Percentiles rank a stretch among this genome's conserved stretches.
Evolutionary conservation across 805 yeast genomes (phyloP).

Genomic region (Kuraishia floccosa): DNA sequence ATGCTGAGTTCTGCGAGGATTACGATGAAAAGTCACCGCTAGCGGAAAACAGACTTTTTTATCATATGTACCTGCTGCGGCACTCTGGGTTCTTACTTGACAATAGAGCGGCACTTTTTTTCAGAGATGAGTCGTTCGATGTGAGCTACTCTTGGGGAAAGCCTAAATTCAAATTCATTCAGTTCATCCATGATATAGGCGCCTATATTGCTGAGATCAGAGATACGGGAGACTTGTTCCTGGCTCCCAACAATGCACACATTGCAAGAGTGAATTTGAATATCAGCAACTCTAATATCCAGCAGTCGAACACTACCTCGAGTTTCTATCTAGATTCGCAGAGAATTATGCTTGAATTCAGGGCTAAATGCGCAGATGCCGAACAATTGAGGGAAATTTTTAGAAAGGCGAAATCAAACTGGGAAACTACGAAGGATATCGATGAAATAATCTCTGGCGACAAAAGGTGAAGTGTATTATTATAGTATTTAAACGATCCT

Average conservation of each 20-base stretch:
- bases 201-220: slow-evolving; percentile 81
- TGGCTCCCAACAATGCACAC: slow-evolving; percentile 84
- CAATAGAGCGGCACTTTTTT: slow-evolving; percentile 59
- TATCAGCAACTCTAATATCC: slow-evolving; percentile 15
- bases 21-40: slow-evolving; percentile 21
- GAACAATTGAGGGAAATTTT: slow-evolving; percentile 39
- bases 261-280: slow-evolving; percentile 57
- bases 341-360: slow-evolving; percentile 58
- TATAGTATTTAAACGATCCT: slow-evolving; percentile 34
- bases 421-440: slow-evolving; percentile 23
- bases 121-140: slow-evolving; percentile 41
- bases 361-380: slow-evolving; percentile 46
- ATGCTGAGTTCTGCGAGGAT: slow-evolving; percentile 35
- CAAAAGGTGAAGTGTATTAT: too few species aligned
- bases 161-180: slow-evolving; percentile 73
- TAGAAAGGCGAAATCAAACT: slow-evolving; percentile 41
- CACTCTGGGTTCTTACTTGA: slow-evolving; percentile 71
- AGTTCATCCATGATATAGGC: slow-evolving; percentile 85
- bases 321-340: slow-evolving; percentile 50
- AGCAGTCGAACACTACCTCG: slow-evolving; percentile 8
- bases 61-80: slow-evolving; percentile 65
- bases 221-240: slow-evolving; percentile 63
- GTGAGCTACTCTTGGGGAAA: slow-evolving; percentile 87
- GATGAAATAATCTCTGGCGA: slow-evolving; percentile 7
- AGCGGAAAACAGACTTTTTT: slow-evolving; percentile 49